Evolutionary conservation across 495 filamentous ascomycete genomes (phyloP).

Genomic region (Pyronema omphalodes): DNA sequence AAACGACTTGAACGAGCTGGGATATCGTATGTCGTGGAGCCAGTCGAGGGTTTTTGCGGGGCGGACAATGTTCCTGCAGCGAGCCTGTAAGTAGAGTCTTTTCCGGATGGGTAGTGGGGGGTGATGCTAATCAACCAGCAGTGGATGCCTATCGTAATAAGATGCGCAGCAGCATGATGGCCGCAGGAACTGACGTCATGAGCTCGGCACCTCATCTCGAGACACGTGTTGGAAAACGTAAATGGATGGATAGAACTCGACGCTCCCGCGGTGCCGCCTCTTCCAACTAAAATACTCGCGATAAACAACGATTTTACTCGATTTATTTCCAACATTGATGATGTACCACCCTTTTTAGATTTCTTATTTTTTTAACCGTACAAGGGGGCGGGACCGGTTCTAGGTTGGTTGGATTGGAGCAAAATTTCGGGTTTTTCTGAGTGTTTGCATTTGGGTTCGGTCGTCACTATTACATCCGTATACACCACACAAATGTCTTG

Average conservation of each 20-base stretch:
- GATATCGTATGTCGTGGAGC: slow-evolving; percentile 87
- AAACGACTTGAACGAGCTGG: slow-evolving; percentile 72
- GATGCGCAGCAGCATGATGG: slow-evolving; percentile 62
- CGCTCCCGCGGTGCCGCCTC: slow-evolving; percentile 6
- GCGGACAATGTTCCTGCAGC: slow-evolving; percentile 73
- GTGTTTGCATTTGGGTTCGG: slow-evolving; percentile 4
- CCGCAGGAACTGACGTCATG: slow-evolving; percentile 48
- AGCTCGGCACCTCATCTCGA: slow-evolving; percentile 69
- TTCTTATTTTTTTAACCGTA: slow-evolving; percentile 1
- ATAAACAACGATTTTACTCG: neutral
- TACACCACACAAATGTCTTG: neutral
- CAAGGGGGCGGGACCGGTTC: neutral
- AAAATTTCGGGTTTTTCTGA: slow-evolving; percentile 5
- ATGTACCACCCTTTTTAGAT: slow-evolving; percentile 1
- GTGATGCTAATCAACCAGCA: slow-evolving; percentile 24
- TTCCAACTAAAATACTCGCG: neutral
- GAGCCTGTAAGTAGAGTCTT: slow-evolving; percentile 52
- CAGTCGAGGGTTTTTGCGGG: slow-evolving; percentile 76
- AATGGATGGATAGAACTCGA: slow-evolving; percentile 47
- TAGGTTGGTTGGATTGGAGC: slow-evolving; percentile 6
- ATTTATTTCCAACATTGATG: neutral
- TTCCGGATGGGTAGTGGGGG: neutral
- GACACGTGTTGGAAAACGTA: slow-evolving; percentile 70
- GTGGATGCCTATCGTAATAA: slow-evolving; percentile 93
- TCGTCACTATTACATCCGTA: neutral